A percentile compares a stretch with the other conserved stretches of the same genome.
phyloP scores from a whole-genome alignment of 345 rosid genomes.

The Corchorus capsularis region DNA sequence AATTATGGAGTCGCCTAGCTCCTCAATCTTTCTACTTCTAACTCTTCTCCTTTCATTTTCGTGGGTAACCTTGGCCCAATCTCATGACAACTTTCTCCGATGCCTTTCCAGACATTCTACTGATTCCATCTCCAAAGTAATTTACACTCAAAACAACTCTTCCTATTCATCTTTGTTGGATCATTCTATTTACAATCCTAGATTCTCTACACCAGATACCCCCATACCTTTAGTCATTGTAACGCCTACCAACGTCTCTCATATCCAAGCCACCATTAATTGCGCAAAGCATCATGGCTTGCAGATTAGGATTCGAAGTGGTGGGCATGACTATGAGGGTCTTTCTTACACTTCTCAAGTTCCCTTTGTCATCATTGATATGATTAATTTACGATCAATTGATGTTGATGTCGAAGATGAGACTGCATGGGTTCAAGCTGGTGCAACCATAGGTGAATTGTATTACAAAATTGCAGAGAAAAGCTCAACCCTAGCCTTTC shows the following conservation, averaged over 20 bases:
- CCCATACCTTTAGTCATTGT: neutral
- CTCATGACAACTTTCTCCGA: conserved; percentile 12
- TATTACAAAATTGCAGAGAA: conserved; percentile 1
- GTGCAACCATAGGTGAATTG: neutral
- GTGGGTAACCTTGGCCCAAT: neutral
- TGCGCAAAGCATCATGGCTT: neutral
- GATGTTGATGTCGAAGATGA: neutral
- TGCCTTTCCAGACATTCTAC: conserved; percentile 20
- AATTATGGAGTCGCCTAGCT: neutral
- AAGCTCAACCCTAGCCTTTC: neutral
- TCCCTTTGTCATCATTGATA: neutral
- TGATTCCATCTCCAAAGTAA: neutral
- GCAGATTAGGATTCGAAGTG: neutral
- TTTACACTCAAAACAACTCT: neutral
- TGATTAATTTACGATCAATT: neutral
- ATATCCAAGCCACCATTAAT: neutral
- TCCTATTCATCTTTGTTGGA: neutral
- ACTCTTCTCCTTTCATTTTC: neutral
- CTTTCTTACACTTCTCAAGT: neutral
- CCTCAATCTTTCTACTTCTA: neutral
- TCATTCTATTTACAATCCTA: neutral
- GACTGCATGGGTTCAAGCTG: conserved; percentile 5
- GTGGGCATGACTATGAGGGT: conserved; percentile 5
- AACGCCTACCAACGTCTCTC: neutral
- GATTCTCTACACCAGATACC: neutral